A percentile compares a stretch with the other conserved stretches of the same genome.
These are phyloP conservation scores for Arabidopsis lyrata DNA, from an alignment of 441 rosid genomes.

Conservation along the genomic window DNA sequence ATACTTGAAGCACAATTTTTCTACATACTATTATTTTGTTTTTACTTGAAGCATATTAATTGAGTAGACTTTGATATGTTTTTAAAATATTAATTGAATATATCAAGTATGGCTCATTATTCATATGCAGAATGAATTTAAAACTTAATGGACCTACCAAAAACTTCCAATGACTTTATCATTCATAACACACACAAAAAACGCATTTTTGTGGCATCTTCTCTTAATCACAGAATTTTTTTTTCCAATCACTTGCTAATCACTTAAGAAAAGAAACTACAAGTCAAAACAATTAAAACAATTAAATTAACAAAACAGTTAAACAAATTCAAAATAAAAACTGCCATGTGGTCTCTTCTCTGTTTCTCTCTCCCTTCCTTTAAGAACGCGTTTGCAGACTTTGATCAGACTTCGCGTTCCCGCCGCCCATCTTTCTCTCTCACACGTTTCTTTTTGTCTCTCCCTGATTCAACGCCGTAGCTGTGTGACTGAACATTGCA, in stretches of 20 bases:
- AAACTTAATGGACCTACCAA: slow-evolving; percentile 17
- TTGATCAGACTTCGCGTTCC: slow-evolving; percentile 57
- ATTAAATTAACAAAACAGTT: slow-evolving; percentile 8
- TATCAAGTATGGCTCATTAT: not conserved
- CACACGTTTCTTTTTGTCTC: slow-evolving; percentile 38
- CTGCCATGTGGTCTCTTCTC: slow-evolving; percentile 33
- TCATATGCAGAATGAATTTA: not conserved
- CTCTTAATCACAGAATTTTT: not conserved
- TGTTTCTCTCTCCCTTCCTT: slow-evolving; percentile 38
- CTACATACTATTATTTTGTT: not conserved
- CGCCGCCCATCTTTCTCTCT: slow-evolving; percentile 52
- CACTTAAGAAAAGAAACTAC: not conserved
- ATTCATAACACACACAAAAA: slow-evolving; percentile 1
- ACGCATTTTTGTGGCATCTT: not conserved
- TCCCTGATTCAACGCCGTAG: slow-evolving; percentile 22
- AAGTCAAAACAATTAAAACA: slow-evolving; percentile 32
- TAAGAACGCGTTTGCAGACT: slow-evolving; percentile 57
- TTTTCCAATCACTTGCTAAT: not conserved
- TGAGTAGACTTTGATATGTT: not conserved
- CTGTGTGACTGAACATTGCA: not conserved
- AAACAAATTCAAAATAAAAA: slow-evolving; percentile 30
- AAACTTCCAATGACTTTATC: not conserved
- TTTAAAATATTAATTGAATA: not conserved
- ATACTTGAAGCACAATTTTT: not conserved
- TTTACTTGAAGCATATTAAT: too few relatives aligned